phyloP scores from a whole-genome alignment of 2,329 filamentous ascomycete species.

The Sporothrix inflata region DNA sequence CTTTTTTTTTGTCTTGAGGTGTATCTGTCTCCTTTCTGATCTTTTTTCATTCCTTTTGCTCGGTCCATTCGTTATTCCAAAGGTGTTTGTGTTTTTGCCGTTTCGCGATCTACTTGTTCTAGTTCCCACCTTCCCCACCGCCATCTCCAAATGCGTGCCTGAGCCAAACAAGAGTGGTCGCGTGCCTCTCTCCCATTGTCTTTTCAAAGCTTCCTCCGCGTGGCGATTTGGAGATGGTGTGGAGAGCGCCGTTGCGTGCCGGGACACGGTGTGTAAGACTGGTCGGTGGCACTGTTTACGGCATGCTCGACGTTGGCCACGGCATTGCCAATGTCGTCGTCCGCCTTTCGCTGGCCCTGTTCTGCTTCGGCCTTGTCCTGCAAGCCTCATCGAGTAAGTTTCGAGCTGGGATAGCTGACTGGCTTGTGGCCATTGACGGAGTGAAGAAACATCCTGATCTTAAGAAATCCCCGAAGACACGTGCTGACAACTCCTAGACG shows the following conservation, averaged over 20 bases:
- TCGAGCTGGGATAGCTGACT: background rate
- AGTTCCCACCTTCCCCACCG: background rate
- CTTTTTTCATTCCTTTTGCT: background rate
- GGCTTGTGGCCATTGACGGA: too few relatives aligned
- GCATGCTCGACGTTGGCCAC: constrained; percentile 14
- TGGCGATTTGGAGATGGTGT: constrained; percentile 3
- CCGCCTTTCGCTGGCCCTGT: constrained; percentile 17
- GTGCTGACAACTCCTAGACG: constrained; percentile 4
- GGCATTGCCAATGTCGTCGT: constrained; percentile 3
- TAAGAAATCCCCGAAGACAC: background rate
- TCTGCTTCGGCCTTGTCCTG: constrained; percentile 12
- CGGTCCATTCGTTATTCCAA: background rate
- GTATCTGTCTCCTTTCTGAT: background rate
- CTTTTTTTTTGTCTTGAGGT: background rate
- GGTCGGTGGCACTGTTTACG: background rate
- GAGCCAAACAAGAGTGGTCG: constrained; percentile 17
- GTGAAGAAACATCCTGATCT: background rate
- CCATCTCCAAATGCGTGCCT: background rate
- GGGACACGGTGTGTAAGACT: background rate
- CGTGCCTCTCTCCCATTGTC: background rate
- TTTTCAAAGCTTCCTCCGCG: background rate
- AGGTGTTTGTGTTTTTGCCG: too few relatives aligned
- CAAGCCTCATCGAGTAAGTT: constrained; percentile 19
- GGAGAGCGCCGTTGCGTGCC: constrained; percentile 5
- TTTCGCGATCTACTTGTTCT: background rate